Evolutionary conservation across 208 protist species (phyloP).

Genomic region (Trypanosoma scelopori): DNA sequence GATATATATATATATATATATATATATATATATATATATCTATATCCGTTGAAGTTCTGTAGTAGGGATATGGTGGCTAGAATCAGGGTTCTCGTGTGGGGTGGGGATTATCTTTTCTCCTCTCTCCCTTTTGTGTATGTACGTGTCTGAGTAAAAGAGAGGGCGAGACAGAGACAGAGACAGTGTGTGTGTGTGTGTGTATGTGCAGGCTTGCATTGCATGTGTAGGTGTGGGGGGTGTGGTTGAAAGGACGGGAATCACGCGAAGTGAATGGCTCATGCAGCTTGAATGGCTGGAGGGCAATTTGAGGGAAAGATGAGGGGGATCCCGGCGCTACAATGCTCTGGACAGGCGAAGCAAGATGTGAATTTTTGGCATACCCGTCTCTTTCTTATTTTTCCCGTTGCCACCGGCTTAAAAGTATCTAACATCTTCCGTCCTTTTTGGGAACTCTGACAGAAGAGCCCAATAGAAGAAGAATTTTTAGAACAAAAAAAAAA

Average conservation of each 20-base stretch:
- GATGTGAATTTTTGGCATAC: not conserved
- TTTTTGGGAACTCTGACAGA: too few species aligned
- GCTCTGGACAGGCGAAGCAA: not conserved
- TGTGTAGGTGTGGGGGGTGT: not conserved
- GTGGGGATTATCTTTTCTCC: slow-evolving; percentile 2
- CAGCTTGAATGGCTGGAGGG: too few species aligned
- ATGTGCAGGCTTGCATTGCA: not conserved
- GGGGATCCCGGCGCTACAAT: too few species aligned
- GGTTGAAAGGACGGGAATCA: too few species aligned
- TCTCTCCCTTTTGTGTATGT: slow-evolving; percentile 12
- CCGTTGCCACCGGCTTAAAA: slow-evolving; percentile 20
- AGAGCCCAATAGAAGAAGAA: too few species aligned
- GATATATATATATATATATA: not conserved
- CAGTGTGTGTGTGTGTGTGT: slow-evolving; percentile 1
- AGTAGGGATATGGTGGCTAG: not conserved
- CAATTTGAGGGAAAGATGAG: too few species aligned
- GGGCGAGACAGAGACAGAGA: slow-evolving; percentile 10
- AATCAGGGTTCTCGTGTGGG: not conserved
- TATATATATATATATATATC: slow-evolving; percentile 18
- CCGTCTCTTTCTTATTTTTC: slow-evolving; percentile 13
- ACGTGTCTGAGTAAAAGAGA: slow-evolving; percentile 18
- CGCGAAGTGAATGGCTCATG: too few species aligned
- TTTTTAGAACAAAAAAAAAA: too few species aligned
- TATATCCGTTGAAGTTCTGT: slow-evolving; percentile 8
- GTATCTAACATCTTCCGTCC: slow-evolving; percentile 10